Percentiles rank a stretch among this genome's conserved stretches.
Evolutionary conservation across 805 yeast genomes (phyloP).

Genomic region (Hanseniaspora taiwanica): DNA sequence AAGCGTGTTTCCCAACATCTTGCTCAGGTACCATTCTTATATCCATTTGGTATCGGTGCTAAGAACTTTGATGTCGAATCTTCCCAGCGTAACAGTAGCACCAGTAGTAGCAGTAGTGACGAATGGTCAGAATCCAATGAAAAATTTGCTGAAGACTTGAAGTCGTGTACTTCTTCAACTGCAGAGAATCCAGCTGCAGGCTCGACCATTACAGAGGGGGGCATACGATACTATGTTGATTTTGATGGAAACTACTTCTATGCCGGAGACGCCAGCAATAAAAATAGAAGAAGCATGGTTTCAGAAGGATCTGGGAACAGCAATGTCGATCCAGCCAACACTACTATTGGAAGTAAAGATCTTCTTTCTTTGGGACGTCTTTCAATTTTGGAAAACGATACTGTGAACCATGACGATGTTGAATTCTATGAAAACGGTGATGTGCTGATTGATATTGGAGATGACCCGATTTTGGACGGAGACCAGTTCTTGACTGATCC

Average conservation of each 20-base stretch:
- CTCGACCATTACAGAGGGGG: background rate
- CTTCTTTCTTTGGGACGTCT: too few relatives aligned
- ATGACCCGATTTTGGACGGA: slow-evolving; percentile 3
- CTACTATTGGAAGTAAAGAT: too few relatives aligned
- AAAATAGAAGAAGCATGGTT: background rate
- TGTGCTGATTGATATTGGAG: slow-evolving; percentile 5
- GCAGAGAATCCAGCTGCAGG: too few relatives aligned
- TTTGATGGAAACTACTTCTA: slow-evolving; percentile 16
- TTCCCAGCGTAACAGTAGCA: too few relatives aligned
- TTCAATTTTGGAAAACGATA: slow-evolving; percentile 6
- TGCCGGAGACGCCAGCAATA: slow-evolving; percentile 6
- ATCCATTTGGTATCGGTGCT: background rate
- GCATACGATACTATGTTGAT: slow-evolving; percentile 13
- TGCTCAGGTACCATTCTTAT: background rate
- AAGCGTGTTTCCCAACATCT: background rate
- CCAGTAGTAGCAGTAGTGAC: too few relatives aligned
- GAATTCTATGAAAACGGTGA: slow-evolving; percentile 15
- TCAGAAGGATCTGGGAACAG: too few relatives aligned
- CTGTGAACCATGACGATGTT: slow-evolving; percentile 8
- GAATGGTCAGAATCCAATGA: background rate
- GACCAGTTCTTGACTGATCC: too few relatives aligned
- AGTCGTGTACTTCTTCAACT: background rate
- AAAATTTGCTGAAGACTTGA: background rate
- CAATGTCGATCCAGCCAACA: too few relatives aligned
- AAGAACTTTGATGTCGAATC: too few relatives aligned